phyloP scores from a whole-genome alignment of 805 yeast species.

The Nakazawaea pomicola region DNA sequence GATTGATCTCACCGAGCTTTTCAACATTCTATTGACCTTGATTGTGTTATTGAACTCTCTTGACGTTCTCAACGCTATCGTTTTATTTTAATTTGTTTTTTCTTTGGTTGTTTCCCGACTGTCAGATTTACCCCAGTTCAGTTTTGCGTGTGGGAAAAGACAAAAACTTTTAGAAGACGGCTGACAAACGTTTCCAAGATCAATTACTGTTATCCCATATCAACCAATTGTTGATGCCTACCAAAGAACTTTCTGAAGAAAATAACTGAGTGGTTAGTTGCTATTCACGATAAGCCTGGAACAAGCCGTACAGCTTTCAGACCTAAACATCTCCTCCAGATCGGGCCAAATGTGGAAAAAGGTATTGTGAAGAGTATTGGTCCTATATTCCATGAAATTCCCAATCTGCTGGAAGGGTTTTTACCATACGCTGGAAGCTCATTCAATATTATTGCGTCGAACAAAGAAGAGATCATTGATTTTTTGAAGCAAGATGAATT shows the following conservation, averaged over 20 bases:
- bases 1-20: constrained; percentile 5
- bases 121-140: too few relatives aligned
- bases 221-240: not conserved
- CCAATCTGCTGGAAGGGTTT: constrained; percentile 30
- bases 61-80: not conserved
- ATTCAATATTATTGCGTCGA: constrained; percentile 57
- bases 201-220: not conserved
- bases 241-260: constrained; percentile 22
- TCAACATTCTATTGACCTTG: too few relatives aligned
- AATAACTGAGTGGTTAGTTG: constrained; percentile 61
- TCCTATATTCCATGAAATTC: constrained; percentile 43
- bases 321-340: constrained; percentile 45
- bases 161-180: too few relatives aligned
- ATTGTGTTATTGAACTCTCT: not conserved
- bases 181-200: too few relatives aligned
- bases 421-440: constrained; percentile 64
- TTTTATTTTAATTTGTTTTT: constrained; percentile 7
- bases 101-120: not conserved
- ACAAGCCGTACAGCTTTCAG: constrained; percentile 37
- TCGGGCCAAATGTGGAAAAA: constrained; percentile 36
- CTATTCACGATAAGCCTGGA: constrained; percentile 66
- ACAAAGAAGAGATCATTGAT: constrained; percentile 60
- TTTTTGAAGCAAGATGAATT: constrained; percentile 61
- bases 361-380: constrained; percentile 47
- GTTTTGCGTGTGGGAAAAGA: too few relatives aligned